A percentile compares a stretch with the other conserved stretches of the same genome.
Evolutionary conservation across 139 green algal species (phyloP).

Genomic region (Coccomyxa sp.): DNA sequence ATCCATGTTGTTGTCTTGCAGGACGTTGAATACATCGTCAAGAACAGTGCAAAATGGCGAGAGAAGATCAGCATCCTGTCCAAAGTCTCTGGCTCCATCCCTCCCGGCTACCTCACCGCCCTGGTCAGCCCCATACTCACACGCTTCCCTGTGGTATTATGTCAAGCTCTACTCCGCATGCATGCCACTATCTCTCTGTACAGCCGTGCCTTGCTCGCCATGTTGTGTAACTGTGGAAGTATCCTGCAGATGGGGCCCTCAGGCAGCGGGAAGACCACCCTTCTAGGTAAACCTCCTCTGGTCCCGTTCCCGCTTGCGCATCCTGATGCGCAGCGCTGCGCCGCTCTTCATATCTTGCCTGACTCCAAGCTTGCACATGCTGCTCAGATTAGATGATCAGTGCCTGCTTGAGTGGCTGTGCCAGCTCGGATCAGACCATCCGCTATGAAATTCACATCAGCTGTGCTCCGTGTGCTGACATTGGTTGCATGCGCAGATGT

Average conservation of each 20-base stretch:
- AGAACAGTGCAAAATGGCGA: slow-evolving; percentile 44
- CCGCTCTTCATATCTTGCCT: not conserved
- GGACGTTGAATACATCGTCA: slow-evolving; percentile 51
- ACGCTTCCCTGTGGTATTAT: not conserved
- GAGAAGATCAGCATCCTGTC: slow-evolving; percentile 51
- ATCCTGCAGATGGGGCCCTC: slow-evolving; percentile 4
- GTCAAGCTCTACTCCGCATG: not conserved
- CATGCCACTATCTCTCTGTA: not conserved
- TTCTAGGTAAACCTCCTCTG: not conserved
- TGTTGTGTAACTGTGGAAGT: not conserved
- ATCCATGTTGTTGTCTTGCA: slow-evolving; percentile 6
- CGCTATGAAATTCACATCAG: not conserved
- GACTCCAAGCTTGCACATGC: not conserved
- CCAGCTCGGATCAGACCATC: not conserved
- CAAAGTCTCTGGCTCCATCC: slow-evolving; percentile 53
- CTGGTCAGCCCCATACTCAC: slow-evolving; percentile 23
- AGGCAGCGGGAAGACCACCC: slow-evolving; percentile 7
- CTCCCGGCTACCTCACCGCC: slow-evolving; percentile 61
- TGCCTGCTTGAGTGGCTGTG: too few species aligned
- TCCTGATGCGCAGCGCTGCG: not conserved
- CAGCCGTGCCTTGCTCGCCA: not conserved
- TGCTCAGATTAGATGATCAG: not conserved
- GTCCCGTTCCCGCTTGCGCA: not conserved
- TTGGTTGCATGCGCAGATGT: slow-evolving; percentile 32
- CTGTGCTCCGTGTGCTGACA: not conserved